Base-by-base conservation (phyloP, 2,329 filamentous ascomycete genomes). In the Xylariaceae sp. region DNA sequence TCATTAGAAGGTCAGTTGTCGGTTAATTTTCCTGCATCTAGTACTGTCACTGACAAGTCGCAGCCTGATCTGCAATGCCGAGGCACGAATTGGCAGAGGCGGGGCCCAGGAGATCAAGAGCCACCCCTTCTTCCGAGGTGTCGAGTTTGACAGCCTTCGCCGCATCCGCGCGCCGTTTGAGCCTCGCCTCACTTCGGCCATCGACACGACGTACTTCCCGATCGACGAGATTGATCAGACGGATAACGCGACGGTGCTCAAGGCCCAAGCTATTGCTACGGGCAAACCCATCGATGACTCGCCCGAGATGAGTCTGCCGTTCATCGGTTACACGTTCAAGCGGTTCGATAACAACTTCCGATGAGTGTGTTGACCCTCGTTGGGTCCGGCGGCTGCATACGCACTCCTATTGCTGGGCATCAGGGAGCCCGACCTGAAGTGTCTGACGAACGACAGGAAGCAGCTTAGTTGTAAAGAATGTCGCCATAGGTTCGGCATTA, bases 201-300 rank as follows among this genome's bases (percentile, higher is more conserved):
- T 94, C 51, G 92, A 98, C 57, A 94, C 92, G 14, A 90, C 89
- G 29, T 96, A 98, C 70, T 98, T 98, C 78, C 92, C 92, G 8
- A 95, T 88, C 33, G 92, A 98, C 56, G 92, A 98, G 62, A 95
- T 98, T 55, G 88, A 94, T 51, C 90, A 96, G 67, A 90, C 88
- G 35, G 89, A 95, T 59, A 94, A 88, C 44, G 87, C 84, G 36
- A 92, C 88, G 16, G 74, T 85, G 45, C 75, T 94, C 52, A 84
- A 87, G 57, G 85, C 85, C 14, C 85, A 93, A 60, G 86, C 85
- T 31, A 74, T 82, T 43, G 80, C 82, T 40, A 72, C 79, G 51
- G 77, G 77, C 32, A 71, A 72, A 36, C 60, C 60, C 43, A 68
- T 72, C 8, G 85, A 90, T 48, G 84, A 94, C 57, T 81, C 87